Percentiles rank a stretch among this genome's conserved stretches.
phyloP scores from a whole-genome alignment of 2,329 filamentous ascomycete species.

The Penicillium thymicola region DNA sequence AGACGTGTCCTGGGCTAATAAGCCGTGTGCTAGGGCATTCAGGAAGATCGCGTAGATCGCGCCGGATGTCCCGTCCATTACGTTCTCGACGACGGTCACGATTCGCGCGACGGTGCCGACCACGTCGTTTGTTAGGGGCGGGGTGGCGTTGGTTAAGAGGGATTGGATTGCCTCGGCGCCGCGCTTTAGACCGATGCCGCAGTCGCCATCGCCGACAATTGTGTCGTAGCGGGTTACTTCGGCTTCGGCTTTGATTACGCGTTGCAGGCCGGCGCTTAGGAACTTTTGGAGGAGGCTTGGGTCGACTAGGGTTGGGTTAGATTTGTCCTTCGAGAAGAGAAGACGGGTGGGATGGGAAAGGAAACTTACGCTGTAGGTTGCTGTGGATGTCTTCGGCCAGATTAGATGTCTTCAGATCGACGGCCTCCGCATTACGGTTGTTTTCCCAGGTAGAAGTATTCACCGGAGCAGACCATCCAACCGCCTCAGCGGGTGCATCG shows the following conservation, averaged over 20 bases:
- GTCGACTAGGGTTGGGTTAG: slow-evolving; percentile 43
- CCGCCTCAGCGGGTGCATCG: slow-evolving; percentile 64
- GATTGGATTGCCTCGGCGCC: slow-evolving; percentile 67
- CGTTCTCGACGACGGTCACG: slow-evolving; percentile 62
- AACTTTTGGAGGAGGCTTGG: slow-evolving; percentile 50
- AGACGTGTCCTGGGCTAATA: slow-evolving; percentile 52
- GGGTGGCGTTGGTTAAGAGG: slow-evolving; percentile 39
- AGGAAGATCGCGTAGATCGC: slow-evolving; percentile 84
- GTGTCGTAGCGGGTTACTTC: slow-evolving; percentile 69
- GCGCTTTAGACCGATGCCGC: slow-evolving; percentile 78
- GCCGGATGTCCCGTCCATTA: slow-evolving; percentile 74
- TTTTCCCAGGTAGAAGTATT: slow-evolving; percentile 56
- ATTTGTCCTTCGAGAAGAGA: background rate
- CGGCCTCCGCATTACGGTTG: slow-evolving; percentile 42
- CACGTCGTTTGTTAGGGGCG: slow-evolving; percentile 53
- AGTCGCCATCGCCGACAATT: slow-evolving; percentile 86
- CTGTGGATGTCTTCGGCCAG: slow-evolving; percentile 49
- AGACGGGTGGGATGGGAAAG: background rate
- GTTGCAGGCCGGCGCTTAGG: slow-evolving; percentile 54
- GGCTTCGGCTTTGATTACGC: slow-evolving; percentile 61
- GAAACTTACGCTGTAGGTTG: slow-evolving; percentile 49
- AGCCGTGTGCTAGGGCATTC: slow-evolving; percentile 73
- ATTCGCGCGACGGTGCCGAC: slow-evolving; percentile 60
- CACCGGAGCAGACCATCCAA: slow-evolving; percentile 64
- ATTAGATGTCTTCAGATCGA: slow-evolving; percentile 42